Evolutionary conservation across 192 early-diverging fungal species (phyloP).

Genomic region (Coemansia sp.): DNA sequence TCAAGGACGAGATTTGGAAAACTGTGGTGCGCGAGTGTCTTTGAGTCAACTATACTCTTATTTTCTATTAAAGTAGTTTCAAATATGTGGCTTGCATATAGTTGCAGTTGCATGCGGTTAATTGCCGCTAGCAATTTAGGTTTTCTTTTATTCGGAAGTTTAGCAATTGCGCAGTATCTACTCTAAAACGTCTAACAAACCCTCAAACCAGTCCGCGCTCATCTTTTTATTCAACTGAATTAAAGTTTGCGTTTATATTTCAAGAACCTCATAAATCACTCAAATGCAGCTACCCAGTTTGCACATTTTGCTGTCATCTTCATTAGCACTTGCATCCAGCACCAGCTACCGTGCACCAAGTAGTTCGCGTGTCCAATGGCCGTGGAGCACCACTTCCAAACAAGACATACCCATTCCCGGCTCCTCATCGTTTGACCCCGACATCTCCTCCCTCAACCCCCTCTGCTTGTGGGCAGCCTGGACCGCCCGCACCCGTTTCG

Average conservation of each 20-base stretch:
- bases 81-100: too few species aligned
- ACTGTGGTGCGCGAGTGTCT: constrained; percentile 11
- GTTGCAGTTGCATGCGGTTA: too few species aligned
- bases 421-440: constrained; percentile 19
- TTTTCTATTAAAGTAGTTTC: too few species aligned
- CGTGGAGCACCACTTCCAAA: constrained; percentile 26
- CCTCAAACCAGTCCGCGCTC: too few species aligned
- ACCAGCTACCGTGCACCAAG: background rate
- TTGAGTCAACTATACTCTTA: too few species aligned
- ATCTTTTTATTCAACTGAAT: too few species aligned
- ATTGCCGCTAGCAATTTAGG: too few species aligned
- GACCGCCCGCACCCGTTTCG: constrained; percentile 16
- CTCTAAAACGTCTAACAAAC: too few species aligned
- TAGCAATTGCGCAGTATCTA: too few species aligned
- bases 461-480: constrained; percentile 28
- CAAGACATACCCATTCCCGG: constrained; percentile 30
- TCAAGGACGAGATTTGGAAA: constrained; percentile 54
- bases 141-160: too few species aligned
- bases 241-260: background rate
- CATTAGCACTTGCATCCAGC: background rate
- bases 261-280: background rate
- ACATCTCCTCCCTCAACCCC: constrained; percentile 28
- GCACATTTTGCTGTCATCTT: background rate
- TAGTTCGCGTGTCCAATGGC: constrained; percentile 31
- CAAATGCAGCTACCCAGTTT: background rate